Evolutionary conservation across 805 yeast genomes (phyloP), one percentile per base, ranked within the genome.

Genomic region (Saccharomycopsis olivae): DNA sequence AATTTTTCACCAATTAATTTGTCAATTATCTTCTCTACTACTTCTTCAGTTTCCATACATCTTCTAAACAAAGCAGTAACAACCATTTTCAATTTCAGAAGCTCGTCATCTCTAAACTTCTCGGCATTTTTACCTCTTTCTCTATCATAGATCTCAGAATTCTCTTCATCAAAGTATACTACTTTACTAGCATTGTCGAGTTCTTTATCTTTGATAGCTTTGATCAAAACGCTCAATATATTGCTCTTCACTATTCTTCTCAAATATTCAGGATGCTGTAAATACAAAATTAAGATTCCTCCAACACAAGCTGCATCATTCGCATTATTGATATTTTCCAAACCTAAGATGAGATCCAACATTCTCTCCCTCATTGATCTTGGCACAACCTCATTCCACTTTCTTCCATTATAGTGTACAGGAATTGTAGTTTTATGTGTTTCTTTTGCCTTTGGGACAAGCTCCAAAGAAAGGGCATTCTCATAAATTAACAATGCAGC

Each of bases 1-100:
- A 30, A 30, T 15, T 14, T 11, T 19, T 59, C 62, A 3, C 65
- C 54, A 9, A 83, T 53, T 41, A 78, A 86, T 17, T 66, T 60
- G 1, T 59, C 50, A 51, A 84, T 71, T 29, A 70, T 58, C 8
- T 61, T 60, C 21, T 64, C 61, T 4, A 85, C 59, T 10, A 71
- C 59, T 0, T 64, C 67, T 0, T 61, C 54, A 2, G 74, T 69
- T 55, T 87, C 96, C 54, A 78, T 74, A 42, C 87, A 77, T 33
- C 81, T 65, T 53, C 95, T 69, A 1, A 78, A 55, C 25, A 86
- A 59, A 10, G 73, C 61, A 1, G 75, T 63, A 16, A 77, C 61
- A 11, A 1, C 73, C 55, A 4, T 67, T 60, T 44, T 74, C 76
- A 1, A 75, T 43, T 43, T 58, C 3, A 17, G 10, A 14, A 41